Percentiles rank a stretch among this genome's conserved stretches.
Conservation (phyloP, 306 rosid genomes). For the Ziziphus jujuba region DNA sequence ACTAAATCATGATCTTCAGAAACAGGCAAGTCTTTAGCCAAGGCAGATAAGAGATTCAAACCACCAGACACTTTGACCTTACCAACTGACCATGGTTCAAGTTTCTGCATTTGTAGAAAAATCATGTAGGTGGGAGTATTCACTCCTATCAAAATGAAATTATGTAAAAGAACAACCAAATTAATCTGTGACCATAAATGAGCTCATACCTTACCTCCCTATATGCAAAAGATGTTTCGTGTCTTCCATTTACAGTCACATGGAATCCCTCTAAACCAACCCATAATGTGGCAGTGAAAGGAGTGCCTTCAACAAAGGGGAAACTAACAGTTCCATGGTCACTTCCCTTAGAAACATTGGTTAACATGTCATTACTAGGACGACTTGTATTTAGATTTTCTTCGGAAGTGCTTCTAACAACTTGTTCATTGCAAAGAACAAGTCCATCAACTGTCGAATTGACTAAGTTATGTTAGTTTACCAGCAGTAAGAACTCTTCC, state of each 20-base stretch:
- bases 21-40: conserved; percentile 92
- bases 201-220: conserved; percentile 82
- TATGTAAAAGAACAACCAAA: background rate
- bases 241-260: conserved; percentile 90
- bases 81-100: conserved; percentile 86
- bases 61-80: conserved; percentile 62
- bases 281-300: conserved; percentile 87
- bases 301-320: conserved; percentile 80
- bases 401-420: conserved; percentile 49
- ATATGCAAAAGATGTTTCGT: conserved; percentile 89
- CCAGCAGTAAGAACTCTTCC: conserved; percentile 5
- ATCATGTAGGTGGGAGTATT: conserved; percentile 21
- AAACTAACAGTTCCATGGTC: conserved; percentile 65
- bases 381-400: conserved; percentile 50
- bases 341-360: conserved; percentile 61
- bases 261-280: conserved; percentile 93
- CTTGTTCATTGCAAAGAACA: conserved; percentile 83
- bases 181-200: conserved; percentile 16
- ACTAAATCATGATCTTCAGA: conserved; percentile 72
- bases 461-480: conserved; percentile 32
- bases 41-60: conserved; percentile 62
- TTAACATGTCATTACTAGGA: conserved; percentile 40
- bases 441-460: conserved; percentile 80
- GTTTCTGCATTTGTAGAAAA: conserved; percentile 64
- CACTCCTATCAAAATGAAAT: conserved; percentile 14